phyloP scores from a whole-genome alignment of 2,329 filamentous ascomycete genomes.

The Diaporthe longicolla region DNA sequence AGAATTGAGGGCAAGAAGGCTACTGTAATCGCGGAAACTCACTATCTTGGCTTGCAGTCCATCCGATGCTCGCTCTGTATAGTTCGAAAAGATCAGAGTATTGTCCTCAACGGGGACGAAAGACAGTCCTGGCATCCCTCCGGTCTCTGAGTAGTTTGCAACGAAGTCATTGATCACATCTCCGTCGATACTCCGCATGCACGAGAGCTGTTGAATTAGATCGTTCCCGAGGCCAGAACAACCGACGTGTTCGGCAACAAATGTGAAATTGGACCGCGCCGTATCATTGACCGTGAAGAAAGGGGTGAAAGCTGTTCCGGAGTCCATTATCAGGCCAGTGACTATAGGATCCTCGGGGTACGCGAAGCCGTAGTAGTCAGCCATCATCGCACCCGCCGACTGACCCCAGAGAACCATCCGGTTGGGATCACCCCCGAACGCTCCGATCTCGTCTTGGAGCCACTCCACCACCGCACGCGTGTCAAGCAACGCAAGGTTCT shows the following conservation, averaged over 20 bases:
- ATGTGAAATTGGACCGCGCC: conserved; percentile 54
- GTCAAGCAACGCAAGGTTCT: conserved; percentile 67
- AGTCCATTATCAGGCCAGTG: conserved; percentile 56
- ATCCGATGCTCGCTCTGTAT: conserved; percentile 47
- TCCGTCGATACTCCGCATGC: conserved; percentile 54
- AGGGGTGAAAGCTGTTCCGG: conserved; percentile 55
- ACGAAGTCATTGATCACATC: conserved; percentile 52
- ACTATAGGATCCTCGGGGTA: conserved; percentile 60
- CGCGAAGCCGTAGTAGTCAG: conserved; percentile 57
- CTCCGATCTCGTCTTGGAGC: conserved; percentile 62
- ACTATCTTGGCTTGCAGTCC: conserved; percentile 50
- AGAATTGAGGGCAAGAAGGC: not conserved
- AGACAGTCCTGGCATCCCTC: conserved; percentile 47
- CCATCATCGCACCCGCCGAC: conserved; percentile 59
- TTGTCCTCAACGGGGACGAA: conserved; percentile 52
- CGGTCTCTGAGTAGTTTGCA: conserved; percentile 47
- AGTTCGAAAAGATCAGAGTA: conserved; percentile 52
- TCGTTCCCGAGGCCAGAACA: conserved; percentile 51
- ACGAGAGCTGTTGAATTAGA: conserved; percentile 51
- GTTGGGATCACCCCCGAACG: conserved; percentile 64
- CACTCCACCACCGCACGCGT: conserved; percentile 67
- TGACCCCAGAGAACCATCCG: conserved; percentile 63
- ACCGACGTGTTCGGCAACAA: conserved; percentile 56
- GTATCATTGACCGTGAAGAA: conserved; percentile 53
- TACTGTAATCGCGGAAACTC: conserved; percentile 5